Evolutionary conservation across 1,139 yeast species (phyloP).

Genomic region (Pichia sp.): DNA sequence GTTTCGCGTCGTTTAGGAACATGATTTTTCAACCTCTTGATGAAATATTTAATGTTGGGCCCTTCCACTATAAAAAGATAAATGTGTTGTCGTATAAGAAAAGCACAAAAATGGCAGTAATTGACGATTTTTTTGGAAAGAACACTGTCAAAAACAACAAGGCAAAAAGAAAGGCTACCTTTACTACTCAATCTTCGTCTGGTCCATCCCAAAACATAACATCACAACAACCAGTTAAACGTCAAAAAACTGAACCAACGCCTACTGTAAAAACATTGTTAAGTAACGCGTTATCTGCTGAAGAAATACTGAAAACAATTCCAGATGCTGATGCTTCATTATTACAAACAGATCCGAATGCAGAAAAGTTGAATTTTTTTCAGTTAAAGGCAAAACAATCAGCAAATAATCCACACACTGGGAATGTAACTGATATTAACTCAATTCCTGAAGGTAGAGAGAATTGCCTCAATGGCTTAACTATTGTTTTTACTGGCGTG

Average conservation of each 20-base stretch:
- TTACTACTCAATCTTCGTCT: background rate
- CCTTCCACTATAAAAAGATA: background rate
- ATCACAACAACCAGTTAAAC: background rate
- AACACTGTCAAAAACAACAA: constrained; percentile 8
- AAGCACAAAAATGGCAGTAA: constrained; percentile 9
- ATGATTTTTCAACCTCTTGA: background rate
- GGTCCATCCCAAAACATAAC: background rate
- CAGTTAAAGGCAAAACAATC: constrained; percentile 37
- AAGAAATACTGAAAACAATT: constrained; percentile 49
- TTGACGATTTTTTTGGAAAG: constrained; percentile 17
- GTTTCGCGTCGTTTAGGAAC: background rate
- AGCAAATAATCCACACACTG: constrained; percentile 5
- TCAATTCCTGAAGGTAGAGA: constrained; percentile 68
- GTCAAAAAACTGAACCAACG: background rate
- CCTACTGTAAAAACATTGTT: background rate
- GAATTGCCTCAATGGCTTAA: constrained; percentile 77
- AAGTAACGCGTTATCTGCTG: constrained; percentile 33
- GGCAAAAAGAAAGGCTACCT: constrained; percentile 6
- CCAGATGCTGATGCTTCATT: constrained; percentile 55
- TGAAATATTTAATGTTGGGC: background rate
- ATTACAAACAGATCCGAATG: constrained; percentile 40
- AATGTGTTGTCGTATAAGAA: too few relatives aligned
- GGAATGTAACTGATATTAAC: constrained; percentile 15
- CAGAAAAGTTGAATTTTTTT: constrained; percentile 49
- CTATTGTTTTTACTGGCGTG: constrained; percentile 90